phyloP scores from a whole-genome alignment of 805 yeast genomes.

The Candida cerambycidarum region DNA sequence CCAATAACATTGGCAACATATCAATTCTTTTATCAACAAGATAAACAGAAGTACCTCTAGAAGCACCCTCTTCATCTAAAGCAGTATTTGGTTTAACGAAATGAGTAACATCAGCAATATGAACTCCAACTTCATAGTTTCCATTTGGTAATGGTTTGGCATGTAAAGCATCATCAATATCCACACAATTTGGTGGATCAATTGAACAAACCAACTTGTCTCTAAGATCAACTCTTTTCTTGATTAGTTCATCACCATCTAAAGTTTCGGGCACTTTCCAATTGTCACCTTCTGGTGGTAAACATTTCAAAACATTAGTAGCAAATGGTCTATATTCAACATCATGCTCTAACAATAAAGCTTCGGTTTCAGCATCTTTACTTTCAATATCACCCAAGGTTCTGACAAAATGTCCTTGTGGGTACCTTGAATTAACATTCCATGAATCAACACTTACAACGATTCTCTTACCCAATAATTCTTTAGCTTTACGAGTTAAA shows the following conservation, averaged over 20 bases:
- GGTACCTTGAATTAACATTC: conserved; percentile 80
- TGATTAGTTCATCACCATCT: conserved; percentile 50
- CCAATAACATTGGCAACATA: conserved; percentile 93
- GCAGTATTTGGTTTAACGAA: conserved; percentile 93
- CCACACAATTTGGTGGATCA: conserved; percentile 98
- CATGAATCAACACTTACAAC: conserved; percentile 92
- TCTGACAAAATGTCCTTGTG: conserved; percentile 91
- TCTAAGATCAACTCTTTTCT: conserved; percentile 79
- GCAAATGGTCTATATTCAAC: conserved; percentile 96
- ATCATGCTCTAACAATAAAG: conserved; percentile 88
- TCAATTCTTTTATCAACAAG: conserved; percentile 97
- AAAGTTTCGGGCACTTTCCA: conserved; percentile 83
- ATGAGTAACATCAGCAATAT: conserved; percentile 97
- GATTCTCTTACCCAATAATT: conserved; percentile 82
- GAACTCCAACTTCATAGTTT: conserved; percentile 96
- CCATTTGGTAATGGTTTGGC: conserved; percentile 86
- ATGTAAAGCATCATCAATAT: conserved; percentile 95
- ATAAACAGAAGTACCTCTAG: conserved; percentile 96
- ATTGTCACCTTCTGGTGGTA: conserved; percentile 89
- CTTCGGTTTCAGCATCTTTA: conserved; percentile 94
- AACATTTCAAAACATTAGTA: conserved; percentile 84
- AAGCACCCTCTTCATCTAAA: conserved; percentile 92
- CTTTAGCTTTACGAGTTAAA: conserved; percentile 80
- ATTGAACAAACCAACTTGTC: conserved; percentile 90
- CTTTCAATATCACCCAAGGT: conserved; percentile 87